Conservation (phyloP, 106 monocot species). For the Agapanthus africanus region DNA sequence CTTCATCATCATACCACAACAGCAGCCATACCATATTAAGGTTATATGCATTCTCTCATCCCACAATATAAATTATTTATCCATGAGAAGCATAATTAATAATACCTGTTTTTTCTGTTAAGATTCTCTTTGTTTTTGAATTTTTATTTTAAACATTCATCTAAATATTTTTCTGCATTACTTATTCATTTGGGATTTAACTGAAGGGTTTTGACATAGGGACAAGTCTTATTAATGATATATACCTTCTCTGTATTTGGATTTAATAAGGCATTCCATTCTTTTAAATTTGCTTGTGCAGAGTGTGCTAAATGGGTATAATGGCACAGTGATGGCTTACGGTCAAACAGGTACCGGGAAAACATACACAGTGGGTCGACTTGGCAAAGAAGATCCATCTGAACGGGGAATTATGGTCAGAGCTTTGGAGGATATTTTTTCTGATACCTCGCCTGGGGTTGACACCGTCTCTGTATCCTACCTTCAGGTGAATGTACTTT, state of each 20-base stretch:
- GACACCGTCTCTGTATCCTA: slow-evolving; percentile 59
- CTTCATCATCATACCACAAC: not conserved
- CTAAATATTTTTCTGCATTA: not conserved
- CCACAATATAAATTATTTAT: not conserved
- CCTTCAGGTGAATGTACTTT: slow-evolving; percentile 39
- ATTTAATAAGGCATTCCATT: too few species aligned
- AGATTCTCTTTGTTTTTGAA: not conserved
- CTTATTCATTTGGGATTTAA: not conserved
- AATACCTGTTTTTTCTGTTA: not conserved
- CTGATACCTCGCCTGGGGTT: slow-evolving; percentile 13
- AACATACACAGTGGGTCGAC: slow-evolving; percentile 56
- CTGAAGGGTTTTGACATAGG: not conserved
- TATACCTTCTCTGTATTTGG: not conserved
- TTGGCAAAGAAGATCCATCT: slow-evolving; percentile 62
- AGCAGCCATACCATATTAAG: too few species aligned
- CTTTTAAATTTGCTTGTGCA: slow-evolving; percentile 28
- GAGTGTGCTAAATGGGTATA: slow-evolving; percentile 78
- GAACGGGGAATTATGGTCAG: slow-evolving; percentile 80
- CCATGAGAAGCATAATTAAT: not conserved
- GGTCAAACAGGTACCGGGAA: slow-evolving; percentile 80
- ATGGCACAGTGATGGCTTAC: slow-evolving; percentile 84
- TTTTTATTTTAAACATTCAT: not conserved
- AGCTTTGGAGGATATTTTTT: slow-evolving; percentile 64
- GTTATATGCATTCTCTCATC: too few species aligned
- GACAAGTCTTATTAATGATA: not conserved